These are phyloP conservation scores for Nicotiana tabacum DNA, from an alignment of 257 asterid genomes.

Conservation along the genomic window DNA sequence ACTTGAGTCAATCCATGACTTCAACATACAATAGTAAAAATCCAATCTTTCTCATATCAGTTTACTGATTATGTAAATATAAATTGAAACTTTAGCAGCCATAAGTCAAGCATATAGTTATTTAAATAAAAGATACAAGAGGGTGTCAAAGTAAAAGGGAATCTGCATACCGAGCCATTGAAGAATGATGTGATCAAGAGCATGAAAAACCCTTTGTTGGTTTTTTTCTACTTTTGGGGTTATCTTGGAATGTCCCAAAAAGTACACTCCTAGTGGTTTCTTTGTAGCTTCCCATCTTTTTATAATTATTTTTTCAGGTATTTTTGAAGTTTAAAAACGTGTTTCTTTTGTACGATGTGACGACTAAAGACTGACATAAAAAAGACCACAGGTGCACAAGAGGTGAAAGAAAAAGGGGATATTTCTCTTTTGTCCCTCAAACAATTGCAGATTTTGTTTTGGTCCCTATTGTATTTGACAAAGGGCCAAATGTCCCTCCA, in stretches of 20 bases:
- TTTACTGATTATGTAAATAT: neutral
- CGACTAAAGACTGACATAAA: neutral
- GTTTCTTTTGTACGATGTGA: neutral
- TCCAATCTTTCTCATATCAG: neutral
- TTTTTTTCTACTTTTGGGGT: neutral
- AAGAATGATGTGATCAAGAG: neutral
- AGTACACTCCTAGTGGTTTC: slow-evolving; percentile 2
- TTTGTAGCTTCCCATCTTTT: neutral
- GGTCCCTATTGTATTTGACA: too few species aligned
- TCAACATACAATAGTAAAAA: neutral
- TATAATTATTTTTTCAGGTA: neutral
- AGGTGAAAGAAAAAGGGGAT: too few species aligned
- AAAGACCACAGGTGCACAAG: neutral
- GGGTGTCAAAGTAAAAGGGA: neutral
- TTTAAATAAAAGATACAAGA: neutral
- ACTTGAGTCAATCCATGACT: neutral
- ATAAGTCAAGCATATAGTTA: neutral
- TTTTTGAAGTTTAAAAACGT: neutral
- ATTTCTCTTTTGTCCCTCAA: too few species aligned
- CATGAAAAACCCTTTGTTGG: neutral
- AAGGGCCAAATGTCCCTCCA: too few species aligned
- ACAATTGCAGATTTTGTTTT: too few species aligned
- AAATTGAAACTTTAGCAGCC: neutral
- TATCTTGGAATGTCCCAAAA: neutral
- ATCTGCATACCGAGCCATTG: slow-evolving; percentile 13